phyloP scores from a whole-genome alignment of 352 stramenopile genomes.

The Phytophthora pinifolia region DNA sequence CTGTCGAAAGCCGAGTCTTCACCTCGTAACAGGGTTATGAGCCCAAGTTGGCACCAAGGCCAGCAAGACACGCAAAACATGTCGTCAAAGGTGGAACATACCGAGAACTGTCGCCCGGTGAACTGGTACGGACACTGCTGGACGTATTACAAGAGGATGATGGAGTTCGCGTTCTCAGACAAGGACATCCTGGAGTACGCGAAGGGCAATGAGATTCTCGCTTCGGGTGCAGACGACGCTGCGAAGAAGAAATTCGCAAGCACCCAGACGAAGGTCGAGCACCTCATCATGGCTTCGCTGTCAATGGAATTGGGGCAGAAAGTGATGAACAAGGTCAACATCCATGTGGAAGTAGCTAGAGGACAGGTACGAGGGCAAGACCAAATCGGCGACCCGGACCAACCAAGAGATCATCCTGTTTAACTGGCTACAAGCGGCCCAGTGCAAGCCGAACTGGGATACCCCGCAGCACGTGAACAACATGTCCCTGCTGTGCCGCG shows the following conservation, averaged over 20 bases:
- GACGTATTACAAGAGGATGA: slow-evolving; percentile 18
- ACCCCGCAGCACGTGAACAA: slow-evolving; percentile 8
- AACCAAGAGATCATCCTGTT: slow-evolving; percentile 18
- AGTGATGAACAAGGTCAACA: slow-evolving; percentile 6
- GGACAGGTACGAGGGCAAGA: slow-evolving; percentile 5
- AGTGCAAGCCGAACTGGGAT: slow-evolving; percentile 8
- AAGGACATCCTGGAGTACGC: slow-evolving; percentile 1
- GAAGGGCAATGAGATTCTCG: background rate
- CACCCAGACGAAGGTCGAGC: background rate
- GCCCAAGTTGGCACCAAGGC: slow-evolving; percentile 2
- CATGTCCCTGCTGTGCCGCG: slow-evolving; percentile 7
- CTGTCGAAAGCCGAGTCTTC: too few relatives aligned
- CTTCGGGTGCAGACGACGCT: background rate
- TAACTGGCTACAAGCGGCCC: slow-evolving; percentile 6
- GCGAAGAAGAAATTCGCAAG: slow-evolving; percentile 12
- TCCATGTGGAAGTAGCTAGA: slow-evolving; percentile 7
- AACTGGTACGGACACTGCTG: slow-evolving; percentile 13
- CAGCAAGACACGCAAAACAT: slow-evolving; percentile 10
- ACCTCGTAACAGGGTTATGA: too few relatives aligned
- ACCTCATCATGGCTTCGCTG: slow-evolving; percentile 7
- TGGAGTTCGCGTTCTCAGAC: slow-evolving; percentile 2
- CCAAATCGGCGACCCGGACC: slow-evolving; percentile 5
- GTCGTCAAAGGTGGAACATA: slow-evolving; percentile 12
- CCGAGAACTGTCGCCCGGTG: slow-evolving; percentile 12
- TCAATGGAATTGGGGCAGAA: slow-evolving; percentile 9